Conservation (phyloP, 257 asterid genomes). For the Nicotiana attenuata region DNA sequence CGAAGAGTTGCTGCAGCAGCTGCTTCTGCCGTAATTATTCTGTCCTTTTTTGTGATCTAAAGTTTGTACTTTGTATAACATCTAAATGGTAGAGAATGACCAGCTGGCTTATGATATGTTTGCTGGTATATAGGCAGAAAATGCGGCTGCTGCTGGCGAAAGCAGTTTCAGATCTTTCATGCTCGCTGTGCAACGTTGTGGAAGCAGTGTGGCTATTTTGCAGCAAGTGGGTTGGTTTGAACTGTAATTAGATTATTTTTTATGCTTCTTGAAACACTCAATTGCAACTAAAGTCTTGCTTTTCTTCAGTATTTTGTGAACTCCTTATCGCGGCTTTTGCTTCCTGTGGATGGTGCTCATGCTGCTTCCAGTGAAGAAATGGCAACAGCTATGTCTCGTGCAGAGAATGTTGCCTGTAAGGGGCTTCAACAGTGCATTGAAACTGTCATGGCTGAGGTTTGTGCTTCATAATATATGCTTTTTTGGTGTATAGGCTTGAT, state of each 20-base stretch:
- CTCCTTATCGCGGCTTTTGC: slow-evolving; percentile 82
- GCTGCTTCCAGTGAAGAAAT: slow-evolving; percentile 97
- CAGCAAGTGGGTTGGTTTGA: slow-evolving; percentile 72
- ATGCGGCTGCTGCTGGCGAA: slow-evolving; percentile 99
- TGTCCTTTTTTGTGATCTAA: slow-evolving; percentile 12
- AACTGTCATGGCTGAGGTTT: slow-evolving; percentile 97
- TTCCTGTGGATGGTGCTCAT: slow-evolving; percentile 96
- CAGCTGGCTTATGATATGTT: slow-evolving; percentile 12
- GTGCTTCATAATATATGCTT: slow-evolving; percentile 14
- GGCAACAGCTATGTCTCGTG: slow-evolving; percentile 93
- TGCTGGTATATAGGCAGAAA: slow-evolving; percentile 68
- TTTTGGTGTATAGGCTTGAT: neutral
- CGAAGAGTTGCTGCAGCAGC: slow-evolving; percentile 99
- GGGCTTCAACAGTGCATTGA: slow-evolving; percentile 99
- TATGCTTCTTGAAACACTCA: neutral
- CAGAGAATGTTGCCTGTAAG: slow-evolving; percentile 93
- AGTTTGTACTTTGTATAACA: neutral
- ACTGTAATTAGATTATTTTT: neutral
- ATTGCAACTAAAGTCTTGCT: neutral
- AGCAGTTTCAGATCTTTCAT: slow-evolving; percentile 93
- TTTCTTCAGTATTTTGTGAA: slow-evolving; percentile 78
- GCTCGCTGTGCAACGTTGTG: slow-evolving; percentile 97
- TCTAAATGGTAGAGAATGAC: neutral
- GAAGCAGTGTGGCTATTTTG: slow-evolving; percentile 96
- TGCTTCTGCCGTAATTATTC: slow-evolving; percentile 79